phyloP scores from a whole-genome alignment of 768 basidiomycete species.

The Leccinum subgranulosum region DNA sequence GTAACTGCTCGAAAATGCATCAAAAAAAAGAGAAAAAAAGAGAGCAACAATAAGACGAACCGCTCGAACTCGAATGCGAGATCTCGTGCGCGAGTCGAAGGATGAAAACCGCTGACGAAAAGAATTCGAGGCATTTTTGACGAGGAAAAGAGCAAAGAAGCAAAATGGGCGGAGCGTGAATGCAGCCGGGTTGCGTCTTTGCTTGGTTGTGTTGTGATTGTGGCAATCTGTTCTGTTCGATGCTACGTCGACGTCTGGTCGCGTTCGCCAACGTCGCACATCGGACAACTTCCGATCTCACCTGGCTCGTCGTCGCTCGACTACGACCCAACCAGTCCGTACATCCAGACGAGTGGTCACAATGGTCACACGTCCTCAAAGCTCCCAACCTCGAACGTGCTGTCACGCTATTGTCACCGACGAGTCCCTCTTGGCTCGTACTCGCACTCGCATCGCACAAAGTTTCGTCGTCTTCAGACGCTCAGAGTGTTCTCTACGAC shows the following conservation, averaged over 20 bases:
- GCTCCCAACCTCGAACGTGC: conserved; percentile 35
- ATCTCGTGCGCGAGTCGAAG: conserved; percentile 77
- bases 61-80: conserved; percentile 87
- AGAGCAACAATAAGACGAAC: conserved; percentile 32
- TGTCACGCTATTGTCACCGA: conserved; percentile 15
- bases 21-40: conserved; percentile 3
- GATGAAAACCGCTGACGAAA: conserved; percentile 84
- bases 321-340: conserved; percentile 10
- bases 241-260: conserved; percentile 7
- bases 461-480: conserved; percentile 45
- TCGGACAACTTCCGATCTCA: conserved; percentile 35
- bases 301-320: conserved; percentile 41
- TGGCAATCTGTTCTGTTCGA: conserved; percentile 18
- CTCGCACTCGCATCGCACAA: conserved; percentile 47
- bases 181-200: conserved; percentile 13
- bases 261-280: conserved; percentile 35
- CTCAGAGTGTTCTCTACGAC: conserved; percentile 40
- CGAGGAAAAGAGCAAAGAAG: conserved; percentile 14
- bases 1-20: conserved; percentile 44
- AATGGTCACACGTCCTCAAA: conserved; percentile 38
- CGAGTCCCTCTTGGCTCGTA: conserved; percentile 52
- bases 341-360: conserved; percentile 37
- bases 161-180: conserved; percentile 31
- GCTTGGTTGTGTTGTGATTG: conserved; percentile 35
- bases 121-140: conserved; percentile 71